phyloP scores from a whole-genome alignment of 345 rosid genomes.

The Brassica nigra region DNA sequence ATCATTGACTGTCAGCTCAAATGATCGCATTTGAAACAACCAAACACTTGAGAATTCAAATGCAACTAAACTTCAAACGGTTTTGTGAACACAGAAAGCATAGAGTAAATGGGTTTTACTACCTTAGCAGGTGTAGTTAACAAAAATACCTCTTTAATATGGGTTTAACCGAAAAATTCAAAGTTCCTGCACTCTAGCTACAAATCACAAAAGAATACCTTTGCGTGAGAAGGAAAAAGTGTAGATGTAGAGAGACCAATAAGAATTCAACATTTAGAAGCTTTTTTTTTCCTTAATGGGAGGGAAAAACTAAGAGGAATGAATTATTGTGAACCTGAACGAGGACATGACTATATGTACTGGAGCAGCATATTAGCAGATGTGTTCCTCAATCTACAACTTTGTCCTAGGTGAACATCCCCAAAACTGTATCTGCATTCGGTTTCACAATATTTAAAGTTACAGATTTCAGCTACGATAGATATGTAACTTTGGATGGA shows the following conservation, averaged over 20 bases:
- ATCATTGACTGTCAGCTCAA: slow-evolving; percentile 10
- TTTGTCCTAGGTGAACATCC: slow-evolving; percentile 96
- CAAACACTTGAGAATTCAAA: neutral
- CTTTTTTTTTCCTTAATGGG: neutral
- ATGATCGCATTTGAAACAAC: slow-evolving; percentile 15
- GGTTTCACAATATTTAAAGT: neutral
- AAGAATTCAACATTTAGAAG: neutral
- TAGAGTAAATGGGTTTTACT: neutral
- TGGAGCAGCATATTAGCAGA: slow-evolving; percentile 48
- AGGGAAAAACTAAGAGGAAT: neutral
- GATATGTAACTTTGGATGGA: neutral
- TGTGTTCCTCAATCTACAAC: slow-evolving; percentile 86
- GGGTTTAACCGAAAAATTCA: slow-evolving; percentile 13
- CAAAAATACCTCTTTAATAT: neutral
- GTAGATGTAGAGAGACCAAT: slow-evolving; percentile 11
- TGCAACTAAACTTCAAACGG: neutral
- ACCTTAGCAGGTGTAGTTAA: neutral
- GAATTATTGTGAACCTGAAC: neutral
- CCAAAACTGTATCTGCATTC: slow-evolving; percentile 2
- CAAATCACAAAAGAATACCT: slow-evolving; percentile 25
- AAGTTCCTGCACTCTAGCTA: slow-evolving; percentile 28
- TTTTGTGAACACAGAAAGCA: slow-evolving; percentile 4
- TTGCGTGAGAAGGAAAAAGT: slow-evolving; percentile 21
- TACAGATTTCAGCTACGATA: neutral
- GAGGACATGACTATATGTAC: neutral